Conservation (phyloP, 495 filamentous ascomycete genomes). For the Penicillium tannophilum region DNA sequence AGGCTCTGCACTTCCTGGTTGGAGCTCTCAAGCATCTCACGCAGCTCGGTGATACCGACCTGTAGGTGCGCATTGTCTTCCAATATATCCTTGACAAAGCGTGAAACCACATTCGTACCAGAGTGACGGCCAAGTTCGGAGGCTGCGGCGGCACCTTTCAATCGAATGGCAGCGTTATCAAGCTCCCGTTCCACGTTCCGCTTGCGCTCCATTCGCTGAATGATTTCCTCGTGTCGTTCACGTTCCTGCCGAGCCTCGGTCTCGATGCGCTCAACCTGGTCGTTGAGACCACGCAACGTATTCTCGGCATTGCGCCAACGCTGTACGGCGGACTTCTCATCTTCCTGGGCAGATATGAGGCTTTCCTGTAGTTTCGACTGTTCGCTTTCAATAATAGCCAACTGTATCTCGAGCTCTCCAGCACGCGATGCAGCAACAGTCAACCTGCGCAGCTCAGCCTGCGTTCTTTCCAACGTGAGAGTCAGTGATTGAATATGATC, state of each 20-base stretch:
- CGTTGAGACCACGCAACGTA: slow-evolving; percentile 70
- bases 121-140: slow-evolving; percentile 59
- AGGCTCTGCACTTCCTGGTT: slow-evolving; percentile 90
- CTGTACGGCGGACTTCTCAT: slow-evolving; percentile 72
- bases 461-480: slow-evolving; percentile 69
- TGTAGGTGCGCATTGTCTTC: slow-evolving; percentile 95
- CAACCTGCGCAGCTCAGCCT: slow-evolving; percentile 73
- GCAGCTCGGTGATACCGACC: slow-evolving; percentile 82
- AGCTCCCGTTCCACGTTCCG: slow-evolving; percentile 74
- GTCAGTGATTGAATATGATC: slow-evolving; percentile 70
- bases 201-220: slow-evolving; percentile 78
- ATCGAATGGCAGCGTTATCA: slow-evolving; percentile 69
- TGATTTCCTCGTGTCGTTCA: slow-evolving; percentile 76
- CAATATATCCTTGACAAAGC: slow-evolving; percentile 93
- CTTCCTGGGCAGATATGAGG: slow-evolving; percentile 64
- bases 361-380: slow-evolving; percentile 70
- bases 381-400: slow-evolving; percentile 76
- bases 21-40: slow-evolving; percentile 89
- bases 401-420: slow-evolving; percentile 73
- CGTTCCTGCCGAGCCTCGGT: slow-evolving; percentile 80
- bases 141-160: slow-evolving; percentile 76
- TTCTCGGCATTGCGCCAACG: slow-evolving; percentile 83
- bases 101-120: slow-evolving; percentile 73
- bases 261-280: slow-evolving; percentile 88
- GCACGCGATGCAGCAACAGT: slow-evolving; percentile 72